phyloP scores from a whole-genome alignment of 2,329 filamentous ascomycete species.

The Ceratocystis huliohia region DNA sequence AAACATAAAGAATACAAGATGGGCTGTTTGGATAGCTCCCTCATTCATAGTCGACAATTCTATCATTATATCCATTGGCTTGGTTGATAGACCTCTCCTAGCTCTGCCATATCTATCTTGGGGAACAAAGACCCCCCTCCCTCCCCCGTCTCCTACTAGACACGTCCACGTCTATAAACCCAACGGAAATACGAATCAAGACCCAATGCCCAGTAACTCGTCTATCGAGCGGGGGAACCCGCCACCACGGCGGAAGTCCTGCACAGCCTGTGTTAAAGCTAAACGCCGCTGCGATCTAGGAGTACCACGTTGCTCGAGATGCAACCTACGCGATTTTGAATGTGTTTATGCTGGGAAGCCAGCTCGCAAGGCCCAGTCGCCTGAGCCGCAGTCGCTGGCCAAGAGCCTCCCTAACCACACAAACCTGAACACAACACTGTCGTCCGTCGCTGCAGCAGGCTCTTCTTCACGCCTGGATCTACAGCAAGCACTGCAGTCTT shows the following conservation, averaged over 20 bases:
- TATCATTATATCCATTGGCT: too few relatives aligned
- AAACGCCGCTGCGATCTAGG: conserved; percentile 45
- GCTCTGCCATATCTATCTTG: too few relatives aligned
- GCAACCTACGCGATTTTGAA: conserved; percentile 34
- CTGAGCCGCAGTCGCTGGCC: not conserved
- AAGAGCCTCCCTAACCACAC: not conserved
- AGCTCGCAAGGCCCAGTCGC: not conserved
- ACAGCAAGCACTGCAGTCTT: not conserved
- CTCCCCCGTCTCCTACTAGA: too few relatives aligned
- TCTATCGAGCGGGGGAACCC: conserved; percentile 32
- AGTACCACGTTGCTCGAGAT: conserved; percentile 40
- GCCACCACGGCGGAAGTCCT: conserved; percentile 42
- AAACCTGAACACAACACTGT: not conserved
- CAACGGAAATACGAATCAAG: not conserved
- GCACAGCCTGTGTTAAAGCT: conserved; percentile 42
- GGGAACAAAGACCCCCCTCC: not conserved
- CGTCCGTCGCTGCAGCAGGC: not conserved
- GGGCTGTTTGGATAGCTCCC: too few relatives aligned
- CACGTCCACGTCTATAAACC: too few relatives aligned
- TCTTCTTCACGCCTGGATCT: not conserved
- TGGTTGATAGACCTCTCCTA: too few relatives aligned
- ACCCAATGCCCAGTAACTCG: not conserved
- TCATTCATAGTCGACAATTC: too few relatives aligned
- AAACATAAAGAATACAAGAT: too few relatives aligned
- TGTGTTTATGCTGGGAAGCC: conserved; percentile 34